These are phyloP conservation scores for Bacidia rubella DNA, from an alignment of 495 filamentous ascomycete species.

Conservation along the genomic window DNA sequence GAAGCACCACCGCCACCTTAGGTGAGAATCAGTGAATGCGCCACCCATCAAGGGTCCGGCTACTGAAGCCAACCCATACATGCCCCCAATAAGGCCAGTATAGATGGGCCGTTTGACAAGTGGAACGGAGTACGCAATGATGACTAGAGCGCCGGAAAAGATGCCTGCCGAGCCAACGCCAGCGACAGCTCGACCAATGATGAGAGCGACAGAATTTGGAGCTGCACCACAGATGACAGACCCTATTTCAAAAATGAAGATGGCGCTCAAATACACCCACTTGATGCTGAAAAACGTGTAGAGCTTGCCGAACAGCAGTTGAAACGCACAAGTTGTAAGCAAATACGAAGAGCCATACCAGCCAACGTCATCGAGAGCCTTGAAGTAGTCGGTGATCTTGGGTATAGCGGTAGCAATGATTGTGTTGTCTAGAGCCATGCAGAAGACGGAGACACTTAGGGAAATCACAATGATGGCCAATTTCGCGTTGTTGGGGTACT, in stretches of 20 bases:
- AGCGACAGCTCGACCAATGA: slow-evolving; percentile 73
- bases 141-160: slow-evolving; percentile 69
- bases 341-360: slow-evolving; percentile 50
- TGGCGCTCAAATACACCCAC: slow-evolving; percentile 54
- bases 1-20: slow-evolving; percentile 50
- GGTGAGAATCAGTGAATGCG: slow-evolving; percentile 47
- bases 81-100: slow-evolving; percentile 58
- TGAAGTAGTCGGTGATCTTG: slow-evolving; percentile 67
- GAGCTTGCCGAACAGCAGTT: slow-evolving; percentile 61
- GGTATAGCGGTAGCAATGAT: slow-evolving; percentile 81
- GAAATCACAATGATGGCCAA: slow-evolving; percentile 45
- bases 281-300: slow-evolving; percentile 72
- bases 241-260: slow-evolving; percentile 74
- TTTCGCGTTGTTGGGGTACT: slow-evolving; percentile 39
- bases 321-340: slow-evolving; percentile 58
- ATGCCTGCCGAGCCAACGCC: slow-evolving; percentile 75
- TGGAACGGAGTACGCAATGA: slow-evolving; percentile 64
- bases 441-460: slow-evolving; percentile 49
- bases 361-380: slow-evolving; percentile 60
- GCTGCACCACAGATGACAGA: slow-evolving; percentile 70
- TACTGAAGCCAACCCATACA: slow-evolving; percentile 70
- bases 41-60: slow-evolving; percentile 61
- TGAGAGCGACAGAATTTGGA: slow-evolving; percentile 58
- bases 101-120: slow-evolving; percentile 57
- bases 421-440: slow-evolving; percentile 58